Evolutionary conservation across 2,329 filamentous ascomycete species (phyloP).

Genomic region (Westerdykella aurantiaca): DNA sequence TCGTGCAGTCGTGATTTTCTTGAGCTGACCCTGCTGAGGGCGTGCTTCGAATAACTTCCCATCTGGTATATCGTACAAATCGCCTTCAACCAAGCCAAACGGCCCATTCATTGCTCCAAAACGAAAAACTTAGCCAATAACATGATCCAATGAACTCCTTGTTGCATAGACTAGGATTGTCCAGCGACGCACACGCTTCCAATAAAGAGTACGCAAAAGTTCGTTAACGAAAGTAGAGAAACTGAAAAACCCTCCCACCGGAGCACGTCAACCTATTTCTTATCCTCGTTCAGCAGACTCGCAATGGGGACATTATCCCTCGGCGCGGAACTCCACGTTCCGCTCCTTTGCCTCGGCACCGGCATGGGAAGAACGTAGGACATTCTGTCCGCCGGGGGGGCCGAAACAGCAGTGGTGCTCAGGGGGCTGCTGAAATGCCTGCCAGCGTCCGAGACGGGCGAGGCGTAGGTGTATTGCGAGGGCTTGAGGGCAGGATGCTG

Average conservation of each 20-base stretch:
- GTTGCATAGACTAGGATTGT: too few relatives aligned
- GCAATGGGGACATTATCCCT: slow-evolving; percentile 38
- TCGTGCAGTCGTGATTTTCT: too few relatives aligned
- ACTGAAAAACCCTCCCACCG: slow-evolving; percentile 1
- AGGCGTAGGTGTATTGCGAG: slow-evolving; percentile 27
- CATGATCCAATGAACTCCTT: too few relatives aligned
- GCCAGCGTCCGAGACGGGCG: slow-evolving; percentile 26
- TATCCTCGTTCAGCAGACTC: slow-evolving; percentile 36
- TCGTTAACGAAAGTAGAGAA: slow-evolving; percentile 21
- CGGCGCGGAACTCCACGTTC: slow-evolving; percentile 34
- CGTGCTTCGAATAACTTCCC: too few relatives aligned
- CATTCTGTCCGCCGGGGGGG: slow-evolving; percentile 24
- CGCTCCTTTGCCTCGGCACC: slow-evolving; percentile 23
- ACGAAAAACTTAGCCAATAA: too few relatives aligned
- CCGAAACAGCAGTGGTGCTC: slow-evolving; percentile 28
- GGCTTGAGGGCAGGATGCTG: slow-evolving; percentile 32
- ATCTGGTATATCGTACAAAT: too few relatives aligned
- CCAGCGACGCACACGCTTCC: too few relatives aligned
- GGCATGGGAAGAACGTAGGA: slow-evolving; percentile 36
- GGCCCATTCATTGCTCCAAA: too few relatives aligned
- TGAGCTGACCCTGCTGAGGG: too few relatives aligned
- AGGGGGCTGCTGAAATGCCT: slow-evolving; percentile 29
- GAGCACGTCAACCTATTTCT: slow-evolving; percentile 17
- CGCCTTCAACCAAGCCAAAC: too few relatives aligned
- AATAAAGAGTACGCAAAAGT: slow-evolving; percentile 3